Evolutionary conservation across 2,329 filamentous ascomycete genomes (phyloP).

Genomic region (Ceratocystis cacaofunesta): DNA sequence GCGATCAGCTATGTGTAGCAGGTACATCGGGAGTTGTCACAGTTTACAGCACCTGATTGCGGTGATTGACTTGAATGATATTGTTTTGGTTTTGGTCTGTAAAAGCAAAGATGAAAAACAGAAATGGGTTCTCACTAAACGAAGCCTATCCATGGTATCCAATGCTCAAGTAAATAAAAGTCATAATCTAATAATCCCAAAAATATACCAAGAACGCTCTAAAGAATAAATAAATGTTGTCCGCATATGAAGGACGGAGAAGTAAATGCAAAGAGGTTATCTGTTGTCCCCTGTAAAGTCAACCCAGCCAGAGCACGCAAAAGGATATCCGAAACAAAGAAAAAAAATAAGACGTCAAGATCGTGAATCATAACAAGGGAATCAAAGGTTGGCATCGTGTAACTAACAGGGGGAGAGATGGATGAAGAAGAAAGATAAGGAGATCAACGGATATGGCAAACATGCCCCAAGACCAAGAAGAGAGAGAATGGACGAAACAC

Average conservation of each 20-base stretch:
- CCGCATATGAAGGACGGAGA: not conserved
- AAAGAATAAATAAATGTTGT: not conserved
- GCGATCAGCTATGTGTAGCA: slow-evolving; percentile 49
- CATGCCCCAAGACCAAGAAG: not conserved
- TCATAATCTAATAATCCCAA: not conserved
- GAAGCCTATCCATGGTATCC: not conserved
- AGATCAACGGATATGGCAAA: not conserved
- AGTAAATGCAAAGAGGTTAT: not conserved
- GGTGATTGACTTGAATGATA: not conserved
- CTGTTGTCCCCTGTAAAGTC: not conserved
- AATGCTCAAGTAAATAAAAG: not conserved
- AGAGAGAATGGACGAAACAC: not conserved
- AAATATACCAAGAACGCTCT: not conserved
- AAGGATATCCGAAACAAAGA: not conserved
- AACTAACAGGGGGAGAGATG: not conserved
- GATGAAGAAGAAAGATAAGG: not conserved
- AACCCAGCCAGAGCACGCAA: not conserved
- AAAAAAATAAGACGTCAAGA: not conserved
- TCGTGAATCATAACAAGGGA: not conserved
- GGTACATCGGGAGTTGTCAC: slow-evolving; percentile 52
- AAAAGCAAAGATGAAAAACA: too few relatives aligned
- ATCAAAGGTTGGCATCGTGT: not conserved
- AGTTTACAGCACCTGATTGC: slow-evolving; percentile 35
- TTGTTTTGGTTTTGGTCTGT: too few relatives aligned
- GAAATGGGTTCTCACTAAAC: not conserved